Percentiles rank a stretch among this genome's conserved stretches.
Evolutionary conservation across 108 stramenopile species (phyloP).

Genomic region (Pelagomonas calceolata): DNA sequence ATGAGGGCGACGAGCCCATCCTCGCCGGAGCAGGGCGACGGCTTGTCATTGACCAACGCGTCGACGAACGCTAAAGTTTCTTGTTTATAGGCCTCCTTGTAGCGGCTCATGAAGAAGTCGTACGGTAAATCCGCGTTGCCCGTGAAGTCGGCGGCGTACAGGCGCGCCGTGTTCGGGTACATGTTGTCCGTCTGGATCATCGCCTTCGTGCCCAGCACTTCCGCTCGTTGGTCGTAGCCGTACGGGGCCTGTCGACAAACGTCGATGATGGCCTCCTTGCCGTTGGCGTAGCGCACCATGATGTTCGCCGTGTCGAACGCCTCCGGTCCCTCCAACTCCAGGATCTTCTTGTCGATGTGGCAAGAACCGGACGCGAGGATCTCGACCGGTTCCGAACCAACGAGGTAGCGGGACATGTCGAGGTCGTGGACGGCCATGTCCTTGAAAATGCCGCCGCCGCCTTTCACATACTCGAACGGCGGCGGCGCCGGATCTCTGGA

Average conservation of each 20-base stretch:
- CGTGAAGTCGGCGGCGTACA: conserved; percentile 67
- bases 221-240: conserved; percentile 95
- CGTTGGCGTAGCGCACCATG: conserved; percentile 76
- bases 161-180: conserved; percentile 80
- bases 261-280: conserved; percentile 81
- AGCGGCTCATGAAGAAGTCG: conserved; percentile 84
- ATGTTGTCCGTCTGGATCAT: conserved; percentile 95
- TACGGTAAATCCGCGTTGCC: conserved; percentile 95
- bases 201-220: conserved; percentile 79
- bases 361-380: conserved; percentile 74
- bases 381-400: conserved; percentile 76
- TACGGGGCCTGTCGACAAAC: conserved; percentile 86
- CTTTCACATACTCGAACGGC: conserved; percentile 84
- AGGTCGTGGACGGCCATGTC: conserved; percentile 97
- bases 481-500: conserved; percentile 86
- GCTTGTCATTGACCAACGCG: conserved; percentile 75
- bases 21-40: conserved; percentile 83
- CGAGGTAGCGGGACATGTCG: conserved; percentile 86
- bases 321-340: conserved; percentile 65
- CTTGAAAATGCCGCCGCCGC: conserved; percentile 89
- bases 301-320: conserved; percentile 78
- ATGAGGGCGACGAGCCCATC: conserved; percentile 87
- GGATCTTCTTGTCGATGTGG: conserved; percentile 85
- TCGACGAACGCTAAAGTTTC: conserved; percentile 85
- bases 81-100: conserved; percentile 84